Percentiles rank a stretch among this genome's conserved stretches.
Conservation (phyloP, 257 asterid genomes). For the Capsicum baccatum region DNA sequence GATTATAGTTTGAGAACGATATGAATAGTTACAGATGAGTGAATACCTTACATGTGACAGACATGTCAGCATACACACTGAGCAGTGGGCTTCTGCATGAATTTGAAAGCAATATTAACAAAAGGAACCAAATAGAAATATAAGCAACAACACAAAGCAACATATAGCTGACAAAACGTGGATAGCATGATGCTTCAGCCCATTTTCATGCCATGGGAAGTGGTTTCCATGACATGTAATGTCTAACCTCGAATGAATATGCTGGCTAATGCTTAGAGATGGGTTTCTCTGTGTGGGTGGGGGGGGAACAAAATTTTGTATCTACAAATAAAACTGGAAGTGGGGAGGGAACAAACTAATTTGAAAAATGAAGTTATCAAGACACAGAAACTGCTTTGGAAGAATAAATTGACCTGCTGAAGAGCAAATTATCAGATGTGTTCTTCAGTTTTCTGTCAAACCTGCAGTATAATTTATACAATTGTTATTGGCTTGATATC, state of each 20-base stretch:
- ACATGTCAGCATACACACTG: constrained; percentile 99
- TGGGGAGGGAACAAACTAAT: neutral
- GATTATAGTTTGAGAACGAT: constrained; percentile 1
- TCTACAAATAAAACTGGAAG: neutral
- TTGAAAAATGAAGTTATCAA: neutral
- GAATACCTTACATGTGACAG: constrained; percentile 95
- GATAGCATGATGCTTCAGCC: neutral
- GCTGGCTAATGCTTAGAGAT: neutral
- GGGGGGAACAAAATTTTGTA: neutral
- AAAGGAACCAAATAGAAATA: constrained; percentile 20
- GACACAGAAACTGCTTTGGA: neutral
- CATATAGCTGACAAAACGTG: neutral
- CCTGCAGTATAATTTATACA: constrained; percentile 59
- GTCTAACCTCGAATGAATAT: neutral
- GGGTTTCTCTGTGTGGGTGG: neutral
- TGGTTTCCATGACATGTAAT: neutral
- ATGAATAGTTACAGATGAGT: constrained; percentile 9
- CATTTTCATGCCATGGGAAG: neutral
- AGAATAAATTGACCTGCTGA: constrained; percentile 72
- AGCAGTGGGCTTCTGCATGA: constrained; percentile 90
- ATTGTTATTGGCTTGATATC: neutral
- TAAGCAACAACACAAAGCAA: neutral
- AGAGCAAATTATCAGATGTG: constrained; percentile 87
- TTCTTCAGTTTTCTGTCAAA: constrained; percentile 92
- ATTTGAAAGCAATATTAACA: constrained; percentile 33